These are phyloP conservation scores for Lablab purpureus DNA, from an alignment of 306 rosid genomes.

Conservation along the genomic window DNA sequence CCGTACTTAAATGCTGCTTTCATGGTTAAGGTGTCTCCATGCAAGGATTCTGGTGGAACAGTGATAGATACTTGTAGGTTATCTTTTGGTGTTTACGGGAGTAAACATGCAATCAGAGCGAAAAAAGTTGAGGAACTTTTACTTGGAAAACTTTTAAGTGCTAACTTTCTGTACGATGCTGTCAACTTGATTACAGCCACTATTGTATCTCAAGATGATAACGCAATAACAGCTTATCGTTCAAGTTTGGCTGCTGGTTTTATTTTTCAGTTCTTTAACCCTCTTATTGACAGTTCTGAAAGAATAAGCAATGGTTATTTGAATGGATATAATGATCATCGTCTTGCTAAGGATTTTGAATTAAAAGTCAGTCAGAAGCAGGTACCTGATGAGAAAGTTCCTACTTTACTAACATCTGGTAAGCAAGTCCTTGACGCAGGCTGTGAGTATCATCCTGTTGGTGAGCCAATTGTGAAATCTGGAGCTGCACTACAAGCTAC, in stretches of 20 bases:
- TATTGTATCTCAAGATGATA: conserved; percentile 67
- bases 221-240: conserved; percentile 61
- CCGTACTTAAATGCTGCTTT: conserved; percentile 84
- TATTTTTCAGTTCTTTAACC: conserved; percentile 75
- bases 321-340: conserved; percentile 33
- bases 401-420: conserved; percentile 65
- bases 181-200: conserved; percentile 56
- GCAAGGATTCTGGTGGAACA: conserved; percentile 57
- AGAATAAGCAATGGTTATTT: conserved; percentile 37
- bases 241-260: conserved; percentile 84
- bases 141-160: conserved; percentile 63
- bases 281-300: conserved; percentile 52
- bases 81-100: conserved; percentile 81
- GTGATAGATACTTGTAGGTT: conserved; percentile 62
- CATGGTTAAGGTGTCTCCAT: conserved; percentile 65
- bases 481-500: conserved; percentile 90
- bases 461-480: conserved; percentile 70
- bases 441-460: conserved; percentile 69
- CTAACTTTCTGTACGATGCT: conserved; percentile 65
- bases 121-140: conserved; percentile 73
- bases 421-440: conserved; percentile 65
- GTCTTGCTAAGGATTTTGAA: conserved; percentile 33
- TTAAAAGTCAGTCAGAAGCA: conserved; percentile 42
- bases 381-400: conserved; percentile 37
- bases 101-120: conserved; percentile 81